Conservation (phyloP, 1,139 yeast species). For the Lipomyces yarrowii region DNA sequence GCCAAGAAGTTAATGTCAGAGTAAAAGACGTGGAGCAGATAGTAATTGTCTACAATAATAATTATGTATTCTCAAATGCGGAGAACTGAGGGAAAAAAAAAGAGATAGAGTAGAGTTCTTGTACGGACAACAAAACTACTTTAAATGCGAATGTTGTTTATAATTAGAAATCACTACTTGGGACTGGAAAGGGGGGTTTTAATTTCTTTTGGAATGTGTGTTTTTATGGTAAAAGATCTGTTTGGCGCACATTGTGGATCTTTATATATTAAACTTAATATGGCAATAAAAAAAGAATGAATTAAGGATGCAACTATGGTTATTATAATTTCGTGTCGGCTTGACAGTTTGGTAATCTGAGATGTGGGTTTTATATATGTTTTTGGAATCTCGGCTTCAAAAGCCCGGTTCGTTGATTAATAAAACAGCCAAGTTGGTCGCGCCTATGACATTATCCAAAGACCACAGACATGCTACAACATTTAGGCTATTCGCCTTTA, state of each 20-base stretch:
- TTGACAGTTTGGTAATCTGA: too few species aligned
- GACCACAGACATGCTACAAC: neutral
- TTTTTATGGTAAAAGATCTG: neutral
- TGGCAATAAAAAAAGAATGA: neutral
- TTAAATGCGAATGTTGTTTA: neutral
- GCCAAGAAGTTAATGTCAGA: constrained; percentile 15
- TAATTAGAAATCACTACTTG: too few species aligned
- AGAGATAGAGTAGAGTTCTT: neutral
- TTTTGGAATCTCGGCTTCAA: too few species aligned
- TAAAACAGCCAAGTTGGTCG: too few species aligned
- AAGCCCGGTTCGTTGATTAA: too few species aligned
- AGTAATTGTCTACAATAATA: too few species aligned
- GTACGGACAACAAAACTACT: neutral
- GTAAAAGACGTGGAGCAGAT: neutral
- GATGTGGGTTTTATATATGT: too few species aligned
- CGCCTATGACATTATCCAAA: neutral
- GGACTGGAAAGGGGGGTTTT: too few species aligned
- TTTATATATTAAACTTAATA: constrained; percentile 1
- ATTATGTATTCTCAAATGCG: neutral
- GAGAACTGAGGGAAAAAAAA: neutral
- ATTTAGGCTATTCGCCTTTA: neutral
- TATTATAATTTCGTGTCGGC: too few species aligned
- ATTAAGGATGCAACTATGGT: neutral
- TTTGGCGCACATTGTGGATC: neutral
- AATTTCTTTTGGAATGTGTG: neutral